phyloP scores from a whole-genome alignment of 2,329 filamentous ascomycete species.

The Thielaviopsis euricoi region DNA sequence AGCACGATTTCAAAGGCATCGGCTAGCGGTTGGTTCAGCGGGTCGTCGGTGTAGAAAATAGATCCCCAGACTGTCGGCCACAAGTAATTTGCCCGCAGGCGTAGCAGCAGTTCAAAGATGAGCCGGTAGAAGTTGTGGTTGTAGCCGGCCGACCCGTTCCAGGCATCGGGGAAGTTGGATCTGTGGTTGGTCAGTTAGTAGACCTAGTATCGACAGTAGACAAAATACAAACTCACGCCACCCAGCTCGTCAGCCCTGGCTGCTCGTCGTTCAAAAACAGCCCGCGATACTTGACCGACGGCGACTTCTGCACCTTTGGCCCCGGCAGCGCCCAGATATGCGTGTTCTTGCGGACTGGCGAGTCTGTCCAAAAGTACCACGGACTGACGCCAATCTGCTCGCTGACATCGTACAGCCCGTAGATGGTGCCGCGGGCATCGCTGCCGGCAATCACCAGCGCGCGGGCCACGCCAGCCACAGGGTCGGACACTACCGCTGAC shows the following conservation, averaged over 20 bases:
- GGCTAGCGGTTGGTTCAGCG: slow-evolving; percentile 48
- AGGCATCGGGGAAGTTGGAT: slow-evolving; percentile 19
- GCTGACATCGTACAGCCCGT: slow-evolving; percentile 52
- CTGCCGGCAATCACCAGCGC: slow-evolving; percentile 53
- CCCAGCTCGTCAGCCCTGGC: slow-evolving; percentile 50
- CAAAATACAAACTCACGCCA: slow-evolving; percentile 18
- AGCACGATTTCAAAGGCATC: slow-evolving; percentile 62
- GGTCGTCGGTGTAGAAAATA: slow-evolving; percentile 59
- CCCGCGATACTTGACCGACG: slow-evolving; percentile 50
- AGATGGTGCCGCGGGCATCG: slow-evolving; percentile 50
- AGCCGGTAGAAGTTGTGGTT: slow-evolving; percentile 49
- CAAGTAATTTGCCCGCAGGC: slow-evolving; percentile 55
- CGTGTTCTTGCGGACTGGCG: slow-evolving; percentile 32
- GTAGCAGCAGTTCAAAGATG: slow-evolving; percentile 55
- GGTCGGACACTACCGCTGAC: slow-evolving; percentile 39
- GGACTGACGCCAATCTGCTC: slow-evolving; percentile 60
- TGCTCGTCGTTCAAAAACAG: slow-evolving; percentile 59
- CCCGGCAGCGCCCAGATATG: slow-evolving; percentile 38
- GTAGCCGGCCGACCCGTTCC: slow-evolving; percentile 28
- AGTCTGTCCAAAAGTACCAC: slow-evolving; percentile 54
- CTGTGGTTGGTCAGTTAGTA: background rate
- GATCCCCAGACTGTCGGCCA: slow-evolving; percentile 58
- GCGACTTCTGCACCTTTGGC: slow-evolving; percentile 39
- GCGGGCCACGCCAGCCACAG: slow-evolving; percentile 35
- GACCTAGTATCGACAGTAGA: too few relatives aligned